phyloP scores from a whole-genome alignment of 176 grass and related monocot species.

The Metroxylon sagu region DNA sequence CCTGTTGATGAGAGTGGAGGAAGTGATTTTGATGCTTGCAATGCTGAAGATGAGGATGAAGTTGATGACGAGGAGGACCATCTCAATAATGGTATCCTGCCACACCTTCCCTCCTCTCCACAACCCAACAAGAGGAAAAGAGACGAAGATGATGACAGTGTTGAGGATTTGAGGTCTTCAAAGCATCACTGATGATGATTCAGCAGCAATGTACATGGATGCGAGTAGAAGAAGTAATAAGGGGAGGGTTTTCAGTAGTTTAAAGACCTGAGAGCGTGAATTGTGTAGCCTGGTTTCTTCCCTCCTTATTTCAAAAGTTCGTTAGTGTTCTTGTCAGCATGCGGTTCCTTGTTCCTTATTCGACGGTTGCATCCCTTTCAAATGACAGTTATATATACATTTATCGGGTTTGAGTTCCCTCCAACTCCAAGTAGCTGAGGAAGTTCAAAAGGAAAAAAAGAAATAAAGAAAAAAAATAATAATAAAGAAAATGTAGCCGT shows the following conservation, averaged over 20 bases:
- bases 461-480: no score
- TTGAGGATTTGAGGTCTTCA: conserved; percentile 44
- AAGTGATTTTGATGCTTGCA: conserved; percentile 35
- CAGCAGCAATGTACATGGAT: conserved; percentile 28
- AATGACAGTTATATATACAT: conserved; percentile 42
- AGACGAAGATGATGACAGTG: conserved; percentile 38
- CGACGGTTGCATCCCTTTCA: conserved; percentile 30
- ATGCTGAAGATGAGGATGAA: conserved; percentile 38
- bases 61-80: conserved; percentile 51
- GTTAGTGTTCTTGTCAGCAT: conserved; percentile 23
- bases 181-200: conserved; percentile 53
- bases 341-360: background rate
- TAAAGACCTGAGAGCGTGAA: conserved; percentile 43
- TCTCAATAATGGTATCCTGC: conserved; percentile 19
- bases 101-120: conserved; percentile 35
- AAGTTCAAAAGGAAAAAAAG: conserved; percentile 5
- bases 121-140: conserved; percentile 58
- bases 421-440: conserved; percentile 6
- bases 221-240: background rate
- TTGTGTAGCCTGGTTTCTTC: conserved; percentile 33
- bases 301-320: conserved; percentile 58
- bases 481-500: no score
- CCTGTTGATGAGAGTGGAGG: conserved; percentile 28
- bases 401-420: background rate
- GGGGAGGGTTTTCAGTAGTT: conserved; percentile 27